These are phyloP conservation scores for Saccharomycodes ludwigii DNA, from an alignment of 805 yeast genomes.

Conservation along the genomic window DNA sequence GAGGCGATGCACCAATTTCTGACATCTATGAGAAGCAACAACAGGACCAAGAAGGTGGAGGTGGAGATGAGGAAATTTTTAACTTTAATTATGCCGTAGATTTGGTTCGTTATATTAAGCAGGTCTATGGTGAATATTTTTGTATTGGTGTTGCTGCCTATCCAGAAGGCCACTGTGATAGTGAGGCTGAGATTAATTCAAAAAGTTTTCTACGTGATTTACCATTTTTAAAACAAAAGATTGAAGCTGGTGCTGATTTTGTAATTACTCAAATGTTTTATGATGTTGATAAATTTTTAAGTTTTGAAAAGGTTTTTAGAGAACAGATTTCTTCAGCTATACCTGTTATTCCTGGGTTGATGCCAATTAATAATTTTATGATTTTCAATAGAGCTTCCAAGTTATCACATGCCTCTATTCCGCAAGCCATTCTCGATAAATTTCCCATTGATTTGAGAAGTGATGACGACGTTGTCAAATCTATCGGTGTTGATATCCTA, in stretches of 20 bases:
- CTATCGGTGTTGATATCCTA: slow-evolving; percentile 67
- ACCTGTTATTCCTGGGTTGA: slow-evolving; percentile 72
- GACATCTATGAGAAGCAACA: slow-evolving; percentile 6
- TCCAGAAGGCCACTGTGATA: slow-evolving; percentile 95
- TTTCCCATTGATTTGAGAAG: slow-evolving; percentile 44
- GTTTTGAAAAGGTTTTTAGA: slow-evolving; percentile 45
- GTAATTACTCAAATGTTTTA: slow-evolving; percentile 85
- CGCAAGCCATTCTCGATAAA: slow-evolving; percentile 35
- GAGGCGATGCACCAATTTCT: slow-evolving; percentile 51
- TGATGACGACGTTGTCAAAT: slow-evolving; percentile 73
- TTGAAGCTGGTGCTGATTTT: slow-evolving; percentile 91
- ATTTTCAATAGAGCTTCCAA: slow-evolving; percentile 82
- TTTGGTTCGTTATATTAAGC: slow-evolving; percentile 66
- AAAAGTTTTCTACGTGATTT: slow-evolving; percentile 63
- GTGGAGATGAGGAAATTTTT: slow-evolving; percentile 37
- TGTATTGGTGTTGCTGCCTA: slow-evolving; percentile 96
- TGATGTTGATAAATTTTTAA: slow-evolving; percentile 66
- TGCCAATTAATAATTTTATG: slow-evolving; percentile 81
- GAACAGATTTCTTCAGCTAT: slow-evolving; percentile 29
- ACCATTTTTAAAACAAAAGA: slow-evolving; percentile 70
- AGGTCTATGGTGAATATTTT: slow-evolving; percentile 64
- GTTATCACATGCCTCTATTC: slow-evolving; percentile 77
- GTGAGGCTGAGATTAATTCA: slow-evolving; percentile 44
- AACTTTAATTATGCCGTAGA: slow-evolving; percentile 71
- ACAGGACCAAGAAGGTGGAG: no score